A percentile compares a stretch with the other conserved stretches of the same genome.
Evolutionary conservation across 371 early-diverging fungal genomes (phyloP).

Genomic region (Mucor piriformis): DNA sequence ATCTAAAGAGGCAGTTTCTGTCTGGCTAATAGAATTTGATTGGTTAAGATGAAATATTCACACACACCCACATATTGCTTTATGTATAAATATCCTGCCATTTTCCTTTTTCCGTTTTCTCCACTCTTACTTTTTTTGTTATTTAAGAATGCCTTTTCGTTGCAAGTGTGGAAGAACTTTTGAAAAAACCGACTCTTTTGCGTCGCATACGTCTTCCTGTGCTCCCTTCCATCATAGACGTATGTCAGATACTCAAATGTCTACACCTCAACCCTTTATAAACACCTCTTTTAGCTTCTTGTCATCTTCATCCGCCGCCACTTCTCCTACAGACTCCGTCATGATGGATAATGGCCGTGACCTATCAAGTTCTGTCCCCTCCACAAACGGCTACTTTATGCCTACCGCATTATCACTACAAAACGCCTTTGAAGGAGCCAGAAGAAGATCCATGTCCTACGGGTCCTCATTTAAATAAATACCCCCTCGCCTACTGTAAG

Average conservation of each 20-base stretch:
- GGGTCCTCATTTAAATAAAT: conserved; percentile 2
- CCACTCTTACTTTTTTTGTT: conserved; percentile 5
- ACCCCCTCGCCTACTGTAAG: too few species aligned
- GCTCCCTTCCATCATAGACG: conserved; percentile 53
- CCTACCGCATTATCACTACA: conserved; percentile 54
- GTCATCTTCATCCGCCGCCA: conserved; percentile 24
- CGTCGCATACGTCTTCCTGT: conserved; percentile 51
- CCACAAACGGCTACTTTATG: conserved; percentile 36
- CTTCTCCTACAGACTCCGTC: conserved; percentile 23
- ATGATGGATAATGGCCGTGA: conserved; percentile 8
- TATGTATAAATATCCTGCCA: background rate
- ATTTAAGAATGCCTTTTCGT: conserved; percentile 50
- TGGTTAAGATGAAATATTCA: conserved; percentile 21
- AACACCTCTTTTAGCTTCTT: conserved; percentile 28
- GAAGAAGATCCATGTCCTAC: conserved; percentile 57
- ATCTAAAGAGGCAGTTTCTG: conserved; percentile 50
- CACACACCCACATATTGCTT: conserved; percentile 3
- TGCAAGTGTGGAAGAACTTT: conserved; percentile 60
- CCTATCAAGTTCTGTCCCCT: conserved; percentile 20
- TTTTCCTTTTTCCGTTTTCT: conserved; percentile 20
- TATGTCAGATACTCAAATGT: conserved; percentile 41
- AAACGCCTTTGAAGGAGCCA: conserved; percentile 54
- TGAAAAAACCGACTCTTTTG: conserved; percentile 56
- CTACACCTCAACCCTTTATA: conserved; percentile 26
- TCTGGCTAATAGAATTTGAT: conserved; percentile 25